Conservation (phyloP, 129 eudicot genomes). For the Lactuca saligna region DNA sequence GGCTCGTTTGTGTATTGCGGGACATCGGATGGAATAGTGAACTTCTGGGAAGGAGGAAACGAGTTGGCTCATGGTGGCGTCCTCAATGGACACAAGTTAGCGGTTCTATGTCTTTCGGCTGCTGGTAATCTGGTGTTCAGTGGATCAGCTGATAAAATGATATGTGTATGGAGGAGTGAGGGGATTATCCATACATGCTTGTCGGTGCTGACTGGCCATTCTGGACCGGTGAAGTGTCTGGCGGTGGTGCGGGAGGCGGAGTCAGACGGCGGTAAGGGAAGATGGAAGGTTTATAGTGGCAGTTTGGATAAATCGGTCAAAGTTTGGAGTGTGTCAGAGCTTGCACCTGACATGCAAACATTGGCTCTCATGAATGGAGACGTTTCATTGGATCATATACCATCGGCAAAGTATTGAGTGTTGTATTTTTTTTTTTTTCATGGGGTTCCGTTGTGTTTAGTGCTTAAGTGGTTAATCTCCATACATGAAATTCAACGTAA, state of each 20-base stretch:
- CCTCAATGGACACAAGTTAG: slow-evolving; percentile 79
- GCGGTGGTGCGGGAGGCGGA: slow-evolving; percentile 60
- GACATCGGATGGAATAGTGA: slow-evolving; percentile 83
- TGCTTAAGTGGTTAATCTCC: not conserved
- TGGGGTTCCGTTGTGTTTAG: too few species aligned
- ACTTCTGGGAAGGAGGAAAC: slow-evolving; percentile 71
- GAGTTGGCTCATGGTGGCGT: slow-evolving; percentile 68
- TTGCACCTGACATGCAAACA: not conserved
- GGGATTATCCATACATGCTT: slow-evolving; percentile 59
- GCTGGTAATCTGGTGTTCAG: slow-evolving; percentile 73
- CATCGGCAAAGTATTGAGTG: not conserved
- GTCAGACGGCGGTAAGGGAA: slow-evolving; percentile 5
- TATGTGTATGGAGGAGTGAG: slow-evolving; percentile 91
- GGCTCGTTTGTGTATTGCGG: slow-evolving; percentile 70
- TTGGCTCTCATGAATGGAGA: not conserved
- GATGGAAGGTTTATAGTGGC: slow-evolving; percentile 90
- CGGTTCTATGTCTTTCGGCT: slow-evolving; percentile 72
- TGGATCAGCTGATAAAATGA: slow-evolving; percentile 90
- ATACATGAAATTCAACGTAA: not conserved
- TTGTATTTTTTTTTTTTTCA: too few species aligned
- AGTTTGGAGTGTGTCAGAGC: slow-evolving; percentile 87
- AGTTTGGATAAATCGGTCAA: slow-evolving; percentile 86
- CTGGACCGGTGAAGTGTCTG: slow-evolving; percentile 81
- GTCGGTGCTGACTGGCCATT: slow-evolving; percentile 68
- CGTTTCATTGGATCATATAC: not conserved